Percentiles rank a stretch among this genome's conserved stretches.
Conservation (phyloP, 495 filamentous ascomycete genomes). For the Aspergillus diversus region DNA sequence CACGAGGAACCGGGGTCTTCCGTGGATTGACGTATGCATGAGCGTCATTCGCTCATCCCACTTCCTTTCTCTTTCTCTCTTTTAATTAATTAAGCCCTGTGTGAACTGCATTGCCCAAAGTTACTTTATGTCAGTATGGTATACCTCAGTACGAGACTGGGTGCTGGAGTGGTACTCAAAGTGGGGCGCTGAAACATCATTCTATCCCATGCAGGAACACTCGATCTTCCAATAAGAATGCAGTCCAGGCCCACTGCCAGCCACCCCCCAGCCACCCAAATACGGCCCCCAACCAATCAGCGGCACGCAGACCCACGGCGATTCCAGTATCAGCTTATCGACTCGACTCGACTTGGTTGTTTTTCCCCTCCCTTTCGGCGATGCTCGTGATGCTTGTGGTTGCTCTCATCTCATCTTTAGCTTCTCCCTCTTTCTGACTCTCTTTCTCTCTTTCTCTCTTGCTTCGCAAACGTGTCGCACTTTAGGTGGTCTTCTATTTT, state of each 20-base stretch:
- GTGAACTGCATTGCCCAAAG: background rate
- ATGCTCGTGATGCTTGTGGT: background rate
- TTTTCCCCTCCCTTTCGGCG: slow-evolving; percentile 7
- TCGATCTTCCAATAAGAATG: slow-evolving; percentile 15
- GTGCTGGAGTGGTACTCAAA: background rate
- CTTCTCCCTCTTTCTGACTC: slow-evolving; percentile 10
- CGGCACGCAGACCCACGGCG: slow-evolving; percentile 1
- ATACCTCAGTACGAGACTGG: too few relatives aligned
- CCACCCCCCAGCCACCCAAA: slow-evolving; percentile 22
- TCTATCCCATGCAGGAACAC: slow-evolving; percentile 17
- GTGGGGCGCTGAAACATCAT: slow-evolving; percentile 1
- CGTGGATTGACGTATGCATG: too few relatives aligned
- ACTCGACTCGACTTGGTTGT: background rate
- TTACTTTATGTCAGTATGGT: slow-evolving; percentile 1
- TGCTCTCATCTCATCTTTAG: slow-evolving; percentile 1
- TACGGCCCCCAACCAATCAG: slow-evolving; percentile 16
- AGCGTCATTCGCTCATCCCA: too few relatives aligned
- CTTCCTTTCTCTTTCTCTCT: too few relatives aligned
- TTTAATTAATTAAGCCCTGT: too few relatives aligned
- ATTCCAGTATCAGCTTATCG: slow-evolving; percentile 2
- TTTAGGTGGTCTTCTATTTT: background rate
- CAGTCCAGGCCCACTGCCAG: slow-evolving; percentile 7
- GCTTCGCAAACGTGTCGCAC: background rate
- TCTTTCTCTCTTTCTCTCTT: slow-evolving; percentile 5
- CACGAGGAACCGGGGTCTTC: too few relatives aligned